phyloP scores from a whole-genome alignment of 768 basidiomycete genomes.

The Podaxis carcinomalis region DNA sequence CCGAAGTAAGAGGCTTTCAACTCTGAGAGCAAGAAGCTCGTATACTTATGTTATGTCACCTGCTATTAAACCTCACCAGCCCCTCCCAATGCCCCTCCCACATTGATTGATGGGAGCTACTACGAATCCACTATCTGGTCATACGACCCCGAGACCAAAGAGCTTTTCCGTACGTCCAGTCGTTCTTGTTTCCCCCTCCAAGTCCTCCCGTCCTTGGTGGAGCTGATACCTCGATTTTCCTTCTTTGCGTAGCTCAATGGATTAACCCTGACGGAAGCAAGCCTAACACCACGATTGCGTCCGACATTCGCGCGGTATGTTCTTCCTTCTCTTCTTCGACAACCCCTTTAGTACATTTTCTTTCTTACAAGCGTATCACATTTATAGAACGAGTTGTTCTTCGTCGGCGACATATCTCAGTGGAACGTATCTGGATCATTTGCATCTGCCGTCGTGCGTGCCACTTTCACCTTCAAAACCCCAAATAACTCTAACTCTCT shows the following conservation, averaged over 20 bases:
- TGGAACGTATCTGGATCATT: conserved; percentile 31
- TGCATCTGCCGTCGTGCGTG: conserved; percentile 32
- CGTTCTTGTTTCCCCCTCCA: neutral
- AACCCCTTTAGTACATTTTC: neutral
- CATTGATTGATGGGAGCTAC: conserved; percentile 7
- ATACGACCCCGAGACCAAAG: conserved; percentile 29
- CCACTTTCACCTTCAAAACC: neutral
- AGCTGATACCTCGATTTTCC: neutral
- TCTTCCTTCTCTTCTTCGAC: neutral
- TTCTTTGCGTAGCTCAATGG: conserved; percentile 33
- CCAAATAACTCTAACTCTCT: neutral
- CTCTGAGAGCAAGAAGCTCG: neutral
- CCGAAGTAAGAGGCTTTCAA: conserved; percentile 25
- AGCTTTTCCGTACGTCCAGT: conserved; percentile 34
- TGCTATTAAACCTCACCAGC: conserved; percentile 20
- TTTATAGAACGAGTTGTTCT: conserved; percentile 33
- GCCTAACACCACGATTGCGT: conserved; percentile 34
- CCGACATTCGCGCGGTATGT: conserved; percentile 28
- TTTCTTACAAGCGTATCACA: neutral
- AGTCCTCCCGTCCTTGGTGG: neutral
- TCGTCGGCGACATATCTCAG: conserved; percentile 37
- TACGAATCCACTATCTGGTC: conserved; percentile 48
- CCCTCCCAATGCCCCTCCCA: conserved; percentile 18
- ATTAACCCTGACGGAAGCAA: conserved; percentile 39
- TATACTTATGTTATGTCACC: neutral